Evolutionary conservation across 1,284 basidiomycete genomes (phyloP).

Genomic region (Singerocomus rubriflavus): DNA sequence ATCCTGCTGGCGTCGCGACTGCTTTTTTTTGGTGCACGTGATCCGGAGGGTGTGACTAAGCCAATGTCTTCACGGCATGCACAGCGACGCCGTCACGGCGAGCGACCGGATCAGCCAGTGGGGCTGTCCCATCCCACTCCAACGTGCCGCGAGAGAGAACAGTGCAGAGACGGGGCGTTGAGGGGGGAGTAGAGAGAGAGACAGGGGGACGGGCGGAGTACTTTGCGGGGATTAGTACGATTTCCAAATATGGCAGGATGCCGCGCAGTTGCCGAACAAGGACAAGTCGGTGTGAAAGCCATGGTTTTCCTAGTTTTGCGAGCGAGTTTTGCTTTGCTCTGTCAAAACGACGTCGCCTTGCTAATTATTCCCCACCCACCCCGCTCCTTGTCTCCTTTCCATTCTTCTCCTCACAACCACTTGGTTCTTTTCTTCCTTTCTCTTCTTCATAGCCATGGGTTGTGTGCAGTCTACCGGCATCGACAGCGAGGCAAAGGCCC

Average conservation of each 20-base stretch:
- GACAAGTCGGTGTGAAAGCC: slow-evolving; percentile 12
- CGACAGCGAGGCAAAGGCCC: slow-evolving; percentile 79
- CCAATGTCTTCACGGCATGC: too few relatives aligned
- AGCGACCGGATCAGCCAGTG: too few relatives aligned
- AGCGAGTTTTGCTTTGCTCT: slow-evolving; percentile 1
- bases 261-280: slow-evolving; percentile 18
- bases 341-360: slow-evolving; percentile 1
- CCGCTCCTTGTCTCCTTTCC: slow-evolving; percentile 23
- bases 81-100: too few relatives aligned
- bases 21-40: too few relatives aligned
- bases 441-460: slow-evolving; percentile 50
- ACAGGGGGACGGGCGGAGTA: not conserved
- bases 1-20: slow-evolving; percentile 35
- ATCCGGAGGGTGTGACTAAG: too few relatives aligned
- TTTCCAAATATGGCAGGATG: slow-evolving; percentile 9
- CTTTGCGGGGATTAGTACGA: slow-evolving; percentile 17
- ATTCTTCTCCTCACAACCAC: slow-evolving; percentile 8
- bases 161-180: too few relatives aligned
- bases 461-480: slow-evolving; percentile 69
- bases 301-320: slow-evolving; percentile 17
- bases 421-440: slow-evolving; percentile 7
- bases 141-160: too few relatives aligned
- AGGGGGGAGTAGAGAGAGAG: too few relatives aligned
- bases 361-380: slow-evolving; percentile 26
- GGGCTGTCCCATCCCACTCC: too few relatives aligned